Percentiles rank a stretch among this genome's conserved stretches.
Evolutionary conservation across 352 stramenopile genomes (phyloP).

Genomic region (Pythium folliculosum): DNA sequence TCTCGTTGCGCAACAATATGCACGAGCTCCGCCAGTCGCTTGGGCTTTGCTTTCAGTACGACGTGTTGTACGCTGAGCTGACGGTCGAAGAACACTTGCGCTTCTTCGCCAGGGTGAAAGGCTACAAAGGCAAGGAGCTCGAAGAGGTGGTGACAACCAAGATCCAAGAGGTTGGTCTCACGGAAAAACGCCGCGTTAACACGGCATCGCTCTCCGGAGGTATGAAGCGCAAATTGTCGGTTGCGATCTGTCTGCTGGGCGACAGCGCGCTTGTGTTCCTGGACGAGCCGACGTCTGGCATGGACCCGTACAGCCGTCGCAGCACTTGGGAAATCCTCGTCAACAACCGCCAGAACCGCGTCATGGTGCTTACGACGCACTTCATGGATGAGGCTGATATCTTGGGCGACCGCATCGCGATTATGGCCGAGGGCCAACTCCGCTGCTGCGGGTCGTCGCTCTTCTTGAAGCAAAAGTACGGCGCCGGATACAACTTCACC

Average conservation of each 20-base stretch:
- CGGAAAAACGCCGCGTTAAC: constrained; percentile 79
- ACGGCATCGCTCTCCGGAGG: constrained; percentile 66
- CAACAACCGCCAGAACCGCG: constrained; percentile 48
- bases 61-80: constrained; percentile 86
- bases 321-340: constrained; percentile 85
- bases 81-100: constrained; percentile 95
- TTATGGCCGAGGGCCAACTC: constrained; percentile 81
- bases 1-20: constrained; percentile 78
- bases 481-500: constrained; percentile 76
- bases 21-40: constrained; percentile 86
- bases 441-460: constrained; percentile 61
- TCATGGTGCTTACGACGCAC: constrained; percentile 92
- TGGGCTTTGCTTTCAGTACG: constrained; percentile 93
- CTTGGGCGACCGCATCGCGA: constrained; percentile 88
- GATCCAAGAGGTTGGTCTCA: constrained; percentile 89
- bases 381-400: constrained; percentile 93
- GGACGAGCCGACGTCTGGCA: constrained; percentile 91
- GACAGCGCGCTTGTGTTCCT: constrained; percentile 76
- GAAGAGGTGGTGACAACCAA: constrained; percentile 59
- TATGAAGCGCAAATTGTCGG: constrained; percentile 80
- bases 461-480: constrained; percentile 84
- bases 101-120: constrained; percentile 83
- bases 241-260: constrained; percentile 78
- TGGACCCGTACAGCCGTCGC: constrained; percentile 92
- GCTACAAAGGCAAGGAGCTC: constrained; percentile 40